Conservation (phyloP, 305 asterid genomes). For the Fraxinus greggii region DNA sequence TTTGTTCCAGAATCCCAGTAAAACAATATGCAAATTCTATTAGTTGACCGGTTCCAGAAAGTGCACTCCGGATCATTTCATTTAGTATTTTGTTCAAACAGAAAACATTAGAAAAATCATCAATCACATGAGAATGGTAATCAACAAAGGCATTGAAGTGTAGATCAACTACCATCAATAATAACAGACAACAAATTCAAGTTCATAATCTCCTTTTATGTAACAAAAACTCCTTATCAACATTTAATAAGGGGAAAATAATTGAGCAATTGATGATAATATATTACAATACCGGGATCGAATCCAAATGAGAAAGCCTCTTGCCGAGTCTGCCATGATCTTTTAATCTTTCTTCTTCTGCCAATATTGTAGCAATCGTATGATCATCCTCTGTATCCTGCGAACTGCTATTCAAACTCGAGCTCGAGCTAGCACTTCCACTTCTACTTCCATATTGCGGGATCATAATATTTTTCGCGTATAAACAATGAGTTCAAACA, state of each 20-base stretch:
- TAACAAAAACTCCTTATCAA: background rate
- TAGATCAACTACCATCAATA: background rate
- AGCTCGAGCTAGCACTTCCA: slow-evolving; percentile 59
- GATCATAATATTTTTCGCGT: background rate
- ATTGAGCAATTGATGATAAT: background rate
- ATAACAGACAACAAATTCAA: slow-evolving; percentile 9
- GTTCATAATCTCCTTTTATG: slow-evolving; percentile 1
- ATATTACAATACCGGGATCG: slow-evolving; percentile 60
- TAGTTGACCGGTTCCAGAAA: background rate
- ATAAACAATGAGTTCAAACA: background rate
- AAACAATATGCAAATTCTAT: background rate
- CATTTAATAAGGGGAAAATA: slow-evolving; percentile 12
- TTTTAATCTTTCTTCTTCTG: slow-evolving; percentile 59
- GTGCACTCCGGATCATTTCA: background rate
- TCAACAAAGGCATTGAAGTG: background rate
- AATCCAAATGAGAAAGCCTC: slow-evolving; percentile 89
- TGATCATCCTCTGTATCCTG: slow-evolving; percentile 90
- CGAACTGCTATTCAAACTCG: slow-evolving; percentile 70
- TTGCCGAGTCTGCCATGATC: slow-evolving; percentile 60
- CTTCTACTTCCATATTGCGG: slow-evolving; percentile 24
- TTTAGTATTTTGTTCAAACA: background rate
- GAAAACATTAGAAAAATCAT: background rate
- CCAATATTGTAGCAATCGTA: slow-evolving; percentile 72
- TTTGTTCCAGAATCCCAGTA: background rate
- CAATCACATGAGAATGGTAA: background rate